Conservation (phyloP, 164 flowering plant species). For the Pachysandra terminalis region DNA sequence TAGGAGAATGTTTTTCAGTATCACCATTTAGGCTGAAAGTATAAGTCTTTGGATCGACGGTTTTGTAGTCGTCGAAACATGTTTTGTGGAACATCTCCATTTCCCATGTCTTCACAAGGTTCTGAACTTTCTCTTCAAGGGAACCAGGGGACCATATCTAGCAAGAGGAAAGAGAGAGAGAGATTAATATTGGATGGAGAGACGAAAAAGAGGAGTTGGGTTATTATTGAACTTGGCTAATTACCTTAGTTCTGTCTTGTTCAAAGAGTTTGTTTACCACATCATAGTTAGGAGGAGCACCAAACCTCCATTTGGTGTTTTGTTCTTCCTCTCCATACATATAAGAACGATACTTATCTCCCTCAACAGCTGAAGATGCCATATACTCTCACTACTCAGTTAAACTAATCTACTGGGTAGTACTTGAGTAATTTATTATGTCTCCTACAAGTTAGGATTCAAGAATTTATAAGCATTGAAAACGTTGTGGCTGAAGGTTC, state of each 20-base stretch:
- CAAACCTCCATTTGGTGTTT: constrained; percentile 37
- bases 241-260: constrained; percentile 48
- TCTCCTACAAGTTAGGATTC: no score
- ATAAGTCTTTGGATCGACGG: constrained; percentile 33
- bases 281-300: constrained; percentile 45
- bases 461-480: no score
- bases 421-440: no score
- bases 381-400: constrained; percentile 1
- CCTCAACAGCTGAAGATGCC: constrained; percentile 21
- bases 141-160: constrained; percentile 62
- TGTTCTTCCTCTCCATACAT: constrained; percentile 30
- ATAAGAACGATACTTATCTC: constrained; percentile 40
- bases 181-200: neutral
- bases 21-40: constrained; percentile 43
- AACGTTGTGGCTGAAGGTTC: no score
- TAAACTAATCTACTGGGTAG: no score
- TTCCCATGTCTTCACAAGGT: constrained; percentile 54
- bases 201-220: no score
- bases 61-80: constrained; percentile 28
- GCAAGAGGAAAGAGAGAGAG: neutral
- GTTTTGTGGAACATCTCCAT: constrained; percentile 57
- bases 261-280: constrained; percentile 47
- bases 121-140: constrained; percentile 55
- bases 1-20: neutral
- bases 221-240: no score